Conservation (phyloP, 441 rosid genomes). For the Lepidium campestre region DNA sequence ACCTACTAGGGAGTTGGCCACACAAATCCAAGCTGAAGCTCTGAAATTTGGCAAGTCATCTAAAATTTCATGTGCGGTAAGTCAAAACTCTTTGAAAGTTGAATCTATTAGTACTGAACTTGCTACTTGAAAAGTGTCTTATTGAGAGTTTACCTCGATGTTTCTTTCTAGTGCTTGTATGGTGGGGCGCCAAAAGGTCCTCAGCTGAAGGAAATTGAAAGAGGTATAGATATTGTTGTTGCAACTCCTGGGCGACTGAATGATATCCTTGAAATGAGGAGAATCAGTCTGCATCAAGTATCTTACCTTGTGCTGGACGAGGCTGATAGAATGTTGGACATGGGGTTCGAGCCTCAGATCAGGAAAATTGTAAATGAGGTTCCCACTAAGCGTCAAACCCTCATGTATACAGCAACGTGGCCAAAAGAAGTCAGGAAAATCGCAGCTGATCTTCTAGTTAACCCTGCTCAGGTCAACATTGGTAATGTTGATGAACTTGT, state of each 20-base stretch:
- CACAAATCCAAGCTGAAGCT: constrained; percentile 95
- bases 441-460: constrained; percentile 83
- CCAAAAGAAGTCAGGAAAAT: constrained; percentile 93
- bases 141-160: background rate
- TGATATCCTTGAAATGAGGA: constrained; percentile 95
- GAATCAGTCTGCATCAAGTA: constrained; percentile 75
- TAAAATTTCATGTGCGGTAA: constrained; percentile 82
- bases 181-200: constrained; percentile 99
- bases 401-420: constrained; percentile 98
- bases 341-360: constrained; percentile 99
- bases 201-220: constrained; percentile 82
- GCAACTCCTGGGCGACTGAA: constrained; percentile 98
- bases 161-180: constrained; percentile 62
- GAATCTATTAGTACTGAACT: background rate
- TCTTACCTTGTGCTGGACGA: constrained; percentile 96
- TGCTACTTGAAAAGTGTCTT: background rate
- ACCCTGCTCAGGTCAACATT: constrained; percentile 95
- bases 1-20: constrained; percentile 96
- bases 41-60: constrained; percentile 87
- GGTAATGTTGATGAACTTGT: constrained; percentile 97
- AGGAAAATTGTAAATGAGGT: constrained; percentile 89
- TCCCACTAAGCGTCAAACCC: constrained; percentile 89
- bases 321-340: constrained; percentile 98
- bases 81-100: constrained; percentile 6
- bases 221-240: constrained; percentile 89